Conservation (phyloP, 805 yeast species). For the Wickerhamiella hasegawae region DNA sequence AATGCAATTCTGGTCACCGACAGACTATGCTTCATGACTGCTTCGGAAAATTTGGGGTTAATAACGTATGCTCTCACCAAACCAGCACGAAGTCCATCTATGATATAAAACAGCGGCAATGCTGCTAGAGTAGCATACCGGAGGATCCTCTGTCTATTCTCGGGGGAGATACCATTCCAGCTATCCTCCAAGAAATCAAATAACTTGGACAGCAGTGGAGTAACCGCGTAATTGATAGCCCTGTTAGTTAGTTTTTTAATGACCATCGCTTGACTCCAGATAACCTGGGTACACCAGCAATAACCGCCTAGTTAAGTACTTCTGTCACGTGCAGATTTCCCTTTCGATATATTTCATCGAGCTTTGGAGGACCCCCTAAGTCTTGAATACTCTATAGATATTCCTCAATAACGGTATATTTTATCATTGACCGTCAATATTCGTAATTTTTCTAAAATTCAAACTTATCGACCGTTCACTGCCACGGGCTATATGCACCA, state of each 20-base stretch:
- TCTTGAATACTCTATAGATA: no score
- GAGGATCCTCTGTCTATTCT: constrained; percentile 1
- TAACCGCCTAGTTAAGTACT: no score
- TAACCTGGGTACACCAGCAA: background rate
- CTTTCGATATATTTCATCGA: no score
- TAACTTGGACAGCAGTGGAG: constrained; percentile 2
- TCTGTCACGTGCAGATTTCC: no score
- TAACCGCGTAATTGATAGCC: constrained; percentile 5
- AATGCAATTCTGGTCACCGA: constrained; percentile 1
- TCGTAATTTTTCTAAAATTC: no score
- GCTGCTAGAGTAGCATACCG: background rate
- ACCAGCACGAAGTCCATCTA: constrained; percentile 4
- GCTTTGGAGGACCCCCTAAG: no score
- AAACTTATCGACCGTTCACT: no score
- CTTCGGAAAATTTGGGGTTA: constrained; percentile 1
- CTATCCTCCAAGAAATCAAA: background rate
- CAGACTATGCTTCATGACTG: constrained; percentile 3
- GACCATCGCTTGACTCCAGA: background rate
- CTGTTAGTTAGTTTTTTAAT: background rate
- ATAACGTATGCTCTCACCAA: constrained; percentile 4
- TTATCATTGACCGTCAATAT: no score
- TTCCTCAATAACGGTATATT: no score
- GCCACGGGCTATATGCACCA: no score
- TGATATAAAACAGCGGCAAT: constrained; percentile 1
- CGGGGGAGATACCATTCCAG: constrained; percentile 3